Percentiles rank a stretch among this genome's conserved stretches.
phyloP scores from a whole-genome alignment of 257 asterid genomes.

The Galeopsis tetrahit region DNA sequence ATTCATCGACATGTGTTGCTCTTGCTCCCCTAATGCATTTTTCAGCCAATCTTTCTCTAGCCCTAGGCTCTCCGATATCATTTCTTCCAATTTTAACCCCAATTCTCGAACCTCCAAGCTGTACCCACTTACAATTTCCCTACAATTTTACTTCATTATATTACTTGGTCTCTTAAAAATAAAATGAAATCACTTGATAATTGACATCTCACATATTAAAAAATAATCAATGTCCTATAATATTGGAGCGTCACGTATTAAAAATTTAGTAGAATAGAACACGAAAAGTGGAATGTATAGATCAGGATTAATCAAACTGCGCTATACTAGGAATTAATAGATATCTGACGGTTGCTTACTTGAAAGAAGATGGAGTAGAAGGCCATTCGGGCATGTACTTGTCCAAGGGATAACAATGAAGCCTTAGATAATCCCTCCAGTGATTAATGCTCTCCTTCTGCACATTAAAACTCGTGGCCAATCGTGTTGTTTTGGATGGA shows the following conservation, averaged over 20 bases:
- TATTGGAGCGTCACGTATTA: too few relatives aligned
- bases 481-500: constrained; percentile 44
- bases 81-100: constrained; percentile 48
- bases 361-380: constrained; percentile 49
- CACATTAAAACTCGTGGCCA: constrained; percentile 61
- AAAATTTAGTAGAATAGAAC: too few relatives aligned
- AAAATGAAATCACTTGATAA: too few relatives aligned
- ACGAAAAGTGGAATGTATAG: too few relatives aligned
- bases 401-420: constrained; percentile 60
- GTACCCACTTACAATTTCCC: constrained; percentile 51
- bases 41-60: constrained; percentile 41
- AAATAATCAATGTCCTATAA: too few relatives aligned
- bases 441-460: constrained; percentile 53
- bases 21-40: constrained; percentile 71
- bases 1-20: constrained; percentile 87
- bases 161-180: too few relatives aligned
- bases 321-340: too few relatives aligned
- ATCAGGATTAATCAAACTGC: background rate
- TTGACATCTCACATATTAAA: too few relatives aligned
- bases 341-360: too few relatives aligned
- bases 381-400: constrained; percentile 60
- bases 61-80: constrained; percentile 51
- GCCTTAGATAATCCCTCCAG: constrained; percentile 63
- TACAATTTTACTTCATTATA: background rate
- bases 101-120: constrained; percentile 43